These are phyloP conservation scores for Coprinopsis sp. DNA, from an alignment of 768 basidiomycete species.

Conservation along the genomic window DNA sequence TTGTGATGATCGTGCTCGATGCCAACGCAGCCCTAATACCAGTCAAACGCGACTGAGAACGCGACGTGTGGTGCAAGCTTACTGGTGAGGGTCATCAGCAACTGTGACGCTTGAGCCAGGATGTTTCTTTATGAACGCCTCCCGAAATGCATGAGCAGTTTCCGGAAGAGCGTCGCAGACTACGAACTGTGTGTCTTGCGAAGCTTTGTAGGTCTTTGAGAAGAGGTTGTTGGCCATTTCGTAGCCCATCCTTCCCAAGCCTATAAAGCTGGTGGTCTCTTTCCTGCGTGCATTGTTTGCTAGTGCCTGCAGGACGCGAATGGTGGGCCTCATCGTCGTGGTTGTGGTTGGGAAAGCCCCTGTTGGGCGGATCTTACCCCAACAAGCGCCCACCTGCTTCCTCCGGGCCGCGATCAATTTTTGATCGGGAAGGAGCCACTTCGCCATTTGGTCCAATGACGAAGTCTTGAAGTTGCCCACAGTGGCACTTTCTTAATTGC, in stretches of 20 bases:
- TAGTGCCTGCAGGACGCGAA: conserved; percentile 36
- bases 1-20: conserved; percentile 73
- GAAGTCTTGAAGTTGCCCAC: too few species aligned
- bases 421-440: too few species aligned
- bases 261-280: conserved; percentile 71
- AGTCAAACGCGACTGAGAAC: conserved; percentile 3
- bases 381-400: neutral
- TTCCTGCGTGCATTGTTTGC: conserved; percentile 32
- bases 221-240: conserved; percentile 86
- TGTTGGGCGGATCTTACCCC: neutral
- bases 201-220: conserved; percentile 59
- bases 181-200: conserved; percentile 55
- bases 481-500: too few species aligned
- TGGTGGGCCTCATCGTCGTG: conserved; percentile 47
- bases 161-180: conserved; percentile 75
- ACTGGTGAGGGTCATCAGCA: conserved; percentile 69
- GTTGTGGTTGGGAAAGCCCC: neutral
- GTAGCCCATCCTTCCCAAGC: conserved; percentile 84
- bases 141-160: conserved; percentile 50
- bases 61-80: conserved; percentile 27
- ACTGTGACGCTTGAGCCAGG: conserved; percentile 57
- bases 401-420: neutral
- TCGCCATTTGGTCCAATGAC: neutral
- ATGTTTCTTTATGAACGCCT: conserved; percentile 50
- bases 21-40: conserved; percentile 51